Conservation (phyloP, 441 rosid species). For the Gossypium aridum region DNA sequence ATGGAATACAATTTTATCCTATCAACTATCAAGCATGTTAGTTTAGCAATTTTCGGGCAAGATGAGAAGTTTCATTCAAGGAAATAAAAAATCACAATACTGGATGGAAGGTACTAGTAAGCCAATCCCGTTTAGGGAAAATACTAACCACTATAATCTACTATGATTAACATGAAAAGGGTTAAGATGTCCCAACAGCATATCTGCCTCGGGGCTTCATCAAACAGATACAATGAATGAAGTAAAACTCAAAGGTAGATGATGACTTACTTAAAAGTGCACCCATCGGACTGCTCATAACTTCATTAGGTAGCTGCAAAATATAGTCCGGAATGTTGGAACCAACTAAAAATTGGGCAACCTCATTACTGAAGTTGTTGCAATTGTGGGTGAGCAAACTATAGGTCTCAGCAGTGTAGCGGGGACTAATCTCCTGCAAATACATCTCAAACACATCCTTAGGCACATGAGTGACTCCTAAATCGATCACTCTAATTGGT, state of each 20-base stretch:
- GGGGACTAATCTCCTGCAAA: slow-evolving; percentile 75
- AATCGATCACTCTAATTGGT: slow-evolving; percentile 60
- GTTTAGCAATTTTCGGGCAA: not conserved
- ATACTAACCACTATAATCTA: not conserved
- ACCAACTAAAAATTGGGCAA: slow-evolving; percentile 84
- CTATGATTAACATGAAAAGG: not conserved
- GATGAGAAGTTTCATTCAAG: not conserved
- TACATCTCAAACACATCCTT: slow-evolving; percentile 81
- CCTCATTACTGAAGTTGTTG: slow-evolving; percentile 89
- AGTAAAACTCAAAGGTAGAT: not conserved
- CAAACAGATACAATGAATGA: not conserved
- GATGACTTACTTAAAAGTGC: slow-evolving; percentile 64
- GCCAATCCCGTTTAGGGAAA: not conserved
- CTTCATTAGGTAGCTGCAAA: slow-evolving; percentile 78
- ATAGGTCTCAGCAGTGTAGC: slow-evolving; percentile 81
- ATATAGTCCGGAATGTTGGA: slow-evolving; percentile 74
- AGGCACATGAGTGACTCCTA: slow-evolving; percentile 84
- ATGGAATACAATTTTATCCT: not conserved
- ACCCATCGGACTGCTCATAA: slow-evolving; percentile 93
- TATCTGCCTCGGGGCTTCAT: not conserved
- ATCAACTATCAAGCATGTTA: not conserved
- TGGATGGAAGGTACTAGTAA: not conserved
- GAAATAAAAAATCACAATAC: not conserved
- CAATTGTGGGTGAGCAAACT: slow-evolving; percentile 83
- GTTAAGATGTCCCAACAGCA: not conserved